phyloP scores from a whole-genome alignment of 2,329 filamentous ascomycete species.

The Camptophora hylomeconis region DNA sequence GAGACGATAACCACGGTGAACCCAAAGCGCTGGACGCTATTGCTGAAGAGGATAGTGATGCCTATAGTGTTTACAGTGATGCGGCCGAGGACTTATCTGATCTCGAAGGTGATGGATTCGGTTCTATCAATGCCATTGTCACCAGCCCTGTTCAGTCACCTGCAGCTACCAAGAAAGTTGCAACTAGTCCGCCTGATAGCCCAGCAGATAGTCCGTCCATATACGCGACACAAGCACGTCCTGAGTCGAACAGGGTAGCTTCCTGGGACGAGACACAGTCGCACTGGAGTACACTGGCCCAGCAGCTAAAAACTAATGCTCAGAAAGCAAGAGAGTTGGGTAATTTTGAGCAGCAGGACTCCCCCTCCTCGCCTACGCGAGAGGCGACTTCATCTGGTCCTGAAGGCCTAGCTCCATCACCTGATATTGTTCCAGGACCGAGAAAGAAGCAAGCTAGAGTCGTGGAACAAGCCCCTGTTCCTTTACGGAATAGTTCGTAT shows the following conservation, averaged over 20 bases:
- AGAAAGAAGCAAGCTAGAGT: no score
- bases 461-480: no score
- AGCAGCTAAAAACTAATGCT: background rate
- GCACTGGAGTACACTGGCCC: constrained; percentile 18
- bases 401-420: no score
- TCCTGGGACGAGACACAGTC: constrained; percentile 20
- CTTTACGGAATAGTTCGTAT: no score
- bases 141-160: constrained; percentile 20
- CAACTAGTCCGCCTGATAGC: constrained; percentile 10
- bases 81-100: constrained; percentile 21
- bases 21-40: background rate
- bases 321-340: no score
- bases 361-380: no score
- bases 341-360: no score
- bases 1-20: background rate
- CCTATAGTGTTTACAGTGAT: constrained; percentile 34
- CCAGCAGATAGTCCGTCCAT: constrained; percentile 7
- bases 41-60: constrained; percentile 13
- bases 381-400: no score
- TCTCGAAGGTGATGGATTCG: constrained; percentile 30
- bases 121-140: constrained; percentile 37
- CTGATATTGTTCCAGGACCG: no score
- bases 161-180: background rate
- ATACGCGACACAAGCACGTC: constrained; percentile 1
- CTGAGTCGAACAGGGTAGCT: constrained; percentile 4